Evolutionary conservation across 1,139 yeast genomes (phyloP).

Genomic region (Saccharomyces hybrid): DNA sequence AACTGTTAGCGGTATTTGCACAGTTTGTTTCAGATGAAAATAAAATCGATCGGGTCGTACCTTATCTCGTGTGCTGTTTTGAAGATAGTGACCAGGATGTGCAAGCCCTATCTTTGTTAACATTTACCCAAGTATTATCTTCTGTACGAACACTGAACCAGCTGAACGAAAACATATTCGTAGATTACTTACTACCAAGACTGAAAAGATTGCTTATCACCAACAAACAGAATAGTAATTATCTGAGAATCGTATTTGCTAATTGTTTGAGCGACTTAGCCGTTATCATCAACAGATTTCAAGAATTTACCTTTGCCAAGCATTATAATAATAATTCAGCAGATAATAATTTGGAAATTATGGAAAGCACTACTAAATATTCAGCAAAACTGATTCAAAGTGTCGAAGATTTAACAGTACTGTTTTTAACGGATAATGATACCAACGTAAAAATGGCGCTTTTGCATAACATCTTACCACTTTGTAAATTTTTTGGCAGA

Average conservation of each 20-base stretch:
- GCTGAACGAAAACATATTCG: slow-evolving; percentile 64
- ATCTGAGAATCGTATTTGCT: slow-evolving; percentile 64
- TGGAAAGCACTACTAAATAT: slow-evolving; percentile 16
- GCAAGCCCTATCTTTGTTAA: slow-evolving; percentile 50
- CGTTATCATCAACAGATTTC: slow-evolving; percentile 51
- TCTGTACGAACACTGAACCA: slow-evolving; percentile 67
- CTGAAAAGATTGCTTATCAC: slow-evolving; percentile 39
- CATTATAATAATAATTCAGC: slow-evolving; percentile 32
- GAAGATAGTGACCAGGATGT: slow-evolving; percentile 53
- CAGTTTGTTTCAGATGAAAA: slow-evolving; percentile 75
- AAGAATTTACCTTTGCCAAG: slow-evolving; percentile 56
- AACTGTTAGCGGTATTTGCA: slow-evolving; percentile 65
- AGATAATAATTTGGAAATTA: slow-evolving; percentile 25
- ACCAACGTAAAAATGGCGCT: slow-evolving; percentile 63
- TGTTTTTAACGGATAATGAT: slow-evolving; percentile 61
- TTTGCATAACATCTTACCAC: slow-evolving; percentile 57
- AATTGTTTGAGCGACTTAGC: slow-evolving; percentile 66
- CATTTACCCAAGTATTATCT: slow-evolving; percentile 52
- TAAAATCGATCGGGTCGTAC: slow-evolving; percentile 77
- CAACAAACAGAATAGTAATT: slow-evolving; percentile 25
- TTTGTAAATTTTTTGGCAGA: slow-evolving; percentile 77
- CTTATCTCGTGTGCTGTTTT: slow-evolving; percentile 54
- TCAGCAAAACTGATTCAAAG: slow-evolving; percentile 30
- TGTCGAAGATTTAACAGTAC: slow-evolving; percentile 59
- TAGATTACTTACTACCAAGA: slow-evolving; percentile 77